Conservation (phyloP, 257 asterid species). For the Euphrasia confusa region DNA sequence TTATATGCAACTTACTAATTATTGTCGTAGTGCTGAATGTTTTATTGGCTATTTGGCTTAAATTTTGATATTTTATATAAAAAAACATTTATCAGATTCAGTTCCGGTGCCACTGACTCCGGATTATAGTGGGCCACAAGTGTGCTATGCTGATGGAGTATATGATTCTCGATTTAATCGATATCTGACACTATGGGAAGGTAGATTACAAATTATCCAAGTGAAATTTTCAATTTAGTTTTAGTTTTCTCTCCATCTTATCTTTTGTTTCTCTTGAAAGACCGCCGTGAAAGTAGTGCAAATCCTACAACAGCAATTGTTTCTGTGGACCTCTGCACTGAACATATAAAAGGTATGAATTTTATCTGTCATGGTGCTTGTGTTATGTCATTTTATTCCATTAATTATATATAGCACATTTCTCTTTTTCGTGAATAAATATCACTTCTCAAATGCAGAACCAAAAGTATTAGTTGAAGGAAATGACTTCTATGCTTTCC, state of each 20-base stretch:
- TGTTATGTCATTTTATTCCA: neutral
- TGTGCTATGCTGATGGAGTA: constrained; percentile 90
- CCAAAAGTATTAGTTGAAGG: constrained; percentile 65
- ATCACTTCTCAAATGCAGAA: constrained; percentile 45
- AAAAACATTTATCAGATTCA: constrained; percentile 42
- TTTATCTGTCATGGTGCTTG: constrained; percentile 11
- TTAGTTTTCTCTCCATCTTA: neutral
- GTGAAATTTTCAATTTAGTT: neutral
- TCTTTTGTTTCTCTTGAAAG: constrained; percentile 31
- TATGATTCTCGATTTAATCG: constrained; percentile 74
- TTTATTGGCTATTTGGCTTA: neutral
- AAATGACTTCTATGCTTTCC: constrained; percentile 91
- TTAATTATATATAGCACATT: neutral
- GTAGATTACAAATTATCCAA: constrained; percentile 29
- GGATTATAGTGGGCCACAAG: constrained; percentile 65
- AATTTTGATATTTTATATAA: constrained; percentile 1
- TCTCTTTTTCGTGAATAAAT: constrained; percentile 5
- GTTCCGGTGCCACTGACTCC: constrained; percentile 85
- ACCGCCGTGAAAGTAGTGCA: constrained; percentile 63
- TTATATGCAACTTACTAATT: neutral
- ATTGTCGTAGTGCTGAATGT: neutral
- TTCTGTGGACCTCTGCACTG: constrained; percentile 46
- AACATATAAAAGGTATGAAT: constrained; percentile 47
- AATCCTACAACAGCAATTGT: constrained; percentile 71
- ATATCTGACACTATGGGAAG: constrained; percentile 78